Evolutionary conservation across 352 stramenopile species (phyloP), one percentile per base, ranked within the genome.

Genomic region (Phytophthora multivora): DNA sequence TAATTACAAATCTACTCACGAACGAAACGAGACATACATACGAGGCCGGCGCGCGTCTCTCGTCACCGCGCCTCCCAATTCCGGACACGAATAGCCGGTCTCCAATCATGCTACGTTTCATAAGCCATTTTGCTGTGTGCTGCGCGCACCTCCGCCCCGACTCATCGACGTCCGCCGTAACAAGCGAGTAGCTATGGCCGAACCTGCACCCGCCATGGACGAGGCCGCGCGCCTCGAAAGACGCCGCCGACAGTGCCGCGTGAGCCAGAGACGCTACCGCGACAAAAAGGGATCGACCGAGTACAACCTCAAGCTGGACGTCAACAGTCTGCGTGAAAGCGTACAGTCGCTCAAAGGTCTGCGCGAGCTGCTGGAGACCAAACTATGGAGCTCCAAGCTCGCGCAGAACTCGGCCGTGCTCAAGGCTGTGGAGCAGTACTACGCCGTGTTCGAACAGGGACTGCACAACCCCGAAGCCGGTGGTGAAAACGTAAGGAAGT

Each of bases 401-500:
- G 57, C 71, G 46, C 66, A 84, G 46, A 40, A 71, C 31, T 62
- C 69, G 4, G 68, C 78, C 3, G 63, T 87, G 30, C 71, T 80
- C 63, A 88, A 88, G 52, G 75, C 80, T 48, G 77, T 90, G 25
- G 69, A 88, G 63, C 79, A 88, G 53, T 90, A 90, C 73, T 86
- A 84, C 63, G 66, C 68, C 42, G 81, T 90, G 69, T 87, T 90
- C 46, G 52, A 64, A 18, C 64, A 72, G 15, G 78, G 80, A 3
- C 65, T 90, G 40, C 77, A 87, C 58, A 74, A 87, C 49, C 74
- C 78, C 6, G 46, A 70, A 30, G 77, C 72, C 1, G 76, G 70
- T 5, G 74, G 70, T 4, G 68, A 62, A 15, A 70, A 79, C 51
- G 71, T 73, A 39, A 68, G 58, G 35, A 73, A 78, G 46, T 88